These are phyloP conservation scores for Lasiosphaeria miniovina DNA, from an alignment of 495 filamentous ascomycete species.

Conservation along the genomic window DNA sequence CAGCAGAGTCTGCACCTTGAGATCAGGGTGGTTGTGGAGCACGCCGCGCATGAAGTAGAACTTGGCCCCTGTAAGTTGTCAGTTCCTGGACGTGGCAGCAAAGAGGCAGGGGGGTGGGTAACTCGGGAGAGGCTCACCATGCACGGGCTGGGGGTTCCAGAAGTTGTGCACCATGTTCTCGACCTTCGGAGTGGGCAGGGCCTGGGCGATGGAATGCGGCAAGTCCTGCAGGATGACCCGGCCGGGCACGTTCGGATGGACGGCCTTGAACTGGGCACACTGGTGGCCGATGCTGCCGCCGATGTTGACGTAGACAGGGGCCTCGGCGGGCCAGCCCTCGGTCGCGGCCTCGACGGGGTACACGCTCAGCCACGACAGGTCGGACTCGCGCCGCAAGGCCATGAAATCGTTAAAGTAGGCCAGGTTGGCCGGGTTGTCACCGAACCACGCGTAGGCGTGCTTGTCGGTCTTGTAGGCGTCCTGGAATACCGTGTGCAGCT, in stretches of 20 bases:
- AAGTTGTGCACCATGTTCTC: slow-evolving; percentile 48
- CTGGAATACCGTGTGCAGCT: slow-evolving; percentile 37
- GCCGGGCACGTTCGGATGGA: slow-evolving; percentile 39
- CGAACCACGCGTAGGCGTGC: slow-evolving; percentile 39
- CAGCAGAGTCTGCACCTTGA: slow-evolving; percentile 21
- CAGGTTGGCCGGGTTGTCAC: slow-evolving; percentile 38
- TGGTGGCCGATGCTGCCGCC: slow-evolving; percentile 57
- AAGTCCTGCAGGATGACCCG: slow-evolving; percentile 55
- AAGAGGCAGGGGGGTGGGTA: not conserved
- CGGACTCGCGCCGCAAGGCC: slow-evolving; percentile 24
- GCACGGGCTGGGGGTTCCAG: slow-evolving; percentile 47
- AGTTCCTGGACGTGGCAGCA: not conserved
- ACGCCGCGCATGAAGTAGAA: slow-evolving; percentile 39
- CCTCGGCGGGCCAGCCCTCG: not conserved
- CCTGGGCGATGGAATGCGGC: slow-evolving; percentile 31
- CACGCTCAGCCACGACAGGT: slow-evolving; percentile 31
- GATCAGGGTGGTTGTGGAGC: slow-evolving; percentile 31
- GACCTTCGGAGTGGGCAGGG: slow-evolving; percentile 42
- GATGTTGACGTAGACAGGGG: slow-evolving; percentile 48
- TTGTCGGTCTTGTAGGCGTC: slow-evolving; percentile 42
- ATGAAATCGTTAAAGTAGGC: slow-evolving; percentile 39
- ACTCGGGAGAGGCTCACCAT: slow-evolving; percentile 30
- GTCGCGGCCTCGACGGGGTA: slow-evolving; percentile 21
- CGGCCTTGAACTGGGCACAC: slow-evolving; percentile 41
- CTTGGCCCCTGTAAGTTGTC: slow-evolving; percentile 19